Evolutionary conservation across 108 stramenopile genomes (phyloP), one percentile per base, ranked within the genome.

Genomic region (Nitzschia palea): DNA sequence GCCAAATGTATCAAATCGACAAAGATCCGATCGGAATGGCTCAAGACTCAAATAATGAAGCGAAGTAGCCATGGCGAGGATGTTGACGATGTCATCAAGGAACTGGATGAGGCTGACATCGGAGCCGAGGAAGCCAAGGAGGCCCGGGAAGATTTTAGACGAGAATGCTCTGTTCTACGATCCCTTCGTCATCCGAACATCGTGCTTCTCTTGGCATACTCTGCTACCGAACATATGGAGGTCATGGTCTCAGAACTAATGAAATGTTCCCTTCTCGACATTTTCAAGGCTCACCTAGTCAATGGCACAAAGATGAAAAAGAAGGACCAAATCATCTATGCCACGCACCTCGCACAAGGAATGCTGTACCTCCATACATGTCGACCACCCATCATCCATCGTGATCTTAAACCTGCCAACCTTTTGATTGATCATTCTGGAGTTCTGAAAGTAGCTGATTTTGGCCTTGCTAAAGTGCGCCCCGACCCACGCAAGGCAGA

Each of bases 371-470:
- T 97, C 36, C 97, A 97, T 75, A 89, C 89, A 34, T 89, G 90
- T 60, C 72, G 76, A 30, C 96, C 96, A 18, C 86, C 86, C 1
- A 88, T 97, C 65, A 86, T 97, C 27, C 96, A 97, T 75, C 86
- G 95, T 10, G 96, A 97, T 78, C 69, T 97, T 52, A 95, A 95
- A 67, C 85, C 80, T 27, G 90, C 87, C 10, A 97, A 97, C 69
- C 51, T 96, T 15, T 66, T 97, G 44, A 79, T 95, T 50, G 97
- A 97, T 65, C 84, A 81, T 44, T 76, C 76, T 22, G 96, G 95
- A 18, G 81, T 90, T 18, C 67, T 98, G 33, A 97, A 97, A 70
- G 96, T 99, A 56, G 76, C 93, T 2, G 98, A 99, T 77, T 98
- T 99, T 82, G 97, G 97, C 17, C 91, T 99, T 6, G 86, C 93